phyloP scores from a whole-genome alignment of 805 yeast species.

The Metschnikowia sp. region DNA sequence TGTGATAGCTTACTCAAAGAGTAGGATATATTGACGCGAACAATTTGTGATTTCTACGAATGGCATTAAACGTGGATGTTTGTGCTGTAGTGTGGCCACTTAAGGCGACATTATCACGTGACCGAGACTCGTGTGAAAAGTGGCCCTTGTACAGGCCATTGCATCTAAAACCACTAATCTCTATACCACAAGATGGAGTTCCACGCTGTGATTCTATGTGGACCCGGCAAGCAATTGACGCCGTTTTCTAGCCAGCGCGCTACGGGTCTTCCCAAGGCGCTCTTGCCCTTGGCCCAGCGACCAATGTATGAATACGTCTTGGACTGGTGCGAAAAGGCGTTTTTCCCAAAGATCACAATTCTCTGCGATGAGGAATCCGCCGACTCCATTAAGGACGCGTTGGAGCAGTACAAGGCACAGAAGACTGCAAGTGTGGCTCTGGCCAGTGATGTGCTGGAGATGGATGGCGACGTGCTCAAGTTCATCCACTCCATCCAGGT shows the following conservation, averaged over 20 bases:
- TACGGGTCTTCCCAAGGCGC: conserved; percentile 75
- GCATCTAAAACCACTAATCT: no score
- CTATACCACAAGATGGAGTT: conserved; percentile 61
- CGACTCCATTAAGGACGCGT: conserved; percentile 45
- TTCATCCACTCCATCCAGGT: conserved; percentile 24
- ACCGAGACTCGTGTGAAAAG: no score
- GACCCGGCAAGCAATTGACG: conserved; percentile 66
- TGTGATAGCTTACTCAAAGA: no score
- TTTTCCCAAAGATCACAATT: conserved; percentile 66
- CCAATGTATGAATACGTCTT: conserved; percentile 86
- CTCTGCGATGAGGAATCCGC: conserved; percentile 50
- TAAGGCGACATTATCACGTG: no score
- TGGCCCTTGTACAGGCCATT: no score
- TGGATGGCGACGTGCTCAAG: conserved; percentile 15
- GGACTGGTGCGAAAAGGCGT: conserved; percentile 90
- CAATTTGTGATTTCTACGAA: no score
- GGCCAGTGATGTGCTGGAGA: conserved; percentile 14
- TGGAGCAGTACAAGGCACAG: conserved; percentile 44
- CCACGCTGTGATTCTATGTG: conserved; percentile 88
- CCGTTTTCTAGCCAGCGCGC: conserved; percentile 67
- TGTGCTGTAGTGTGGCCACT: no score
- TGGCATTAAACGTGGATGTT: no score
- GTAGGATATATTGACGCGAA: no score
- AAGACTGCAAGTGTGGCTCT: conserved; percentile 25
- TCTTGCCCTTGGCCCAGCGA: conserved; percentile 83